Base-by-base conservation (phyloP, 805 yeast species). In the Lipomyces japonicus region DNA sequence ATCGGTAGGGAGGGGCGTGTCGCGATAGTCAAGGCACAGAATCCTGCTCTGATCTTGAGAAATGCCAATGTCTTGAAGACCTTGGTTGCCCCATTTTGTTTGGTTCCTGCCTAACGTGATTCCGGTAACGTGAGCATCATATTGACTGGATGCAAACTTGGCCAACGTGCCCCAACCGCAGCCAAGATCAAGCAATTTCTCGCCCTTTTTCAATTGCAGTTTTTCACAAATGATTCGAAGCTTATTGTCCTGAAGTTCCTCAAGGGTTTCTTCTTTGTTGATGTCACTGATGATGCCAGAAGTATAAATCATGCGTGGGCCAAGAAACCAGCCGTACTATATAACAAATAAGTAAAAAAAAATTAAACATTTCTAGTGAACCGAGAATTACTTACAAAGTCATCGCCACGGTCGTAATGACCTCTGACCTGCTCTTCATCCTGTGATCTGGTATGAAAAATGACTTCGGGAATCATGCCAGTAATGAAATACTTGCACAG, bases 101-200 rank as follows among this genome's bases (percentile, higher is more conserved):
- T 88, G 96, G 74, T 88, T 88, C 66, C 76, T 82, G 66, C 96
- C 96, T 56, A 88, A 75, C 39, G 96, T 88, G 62, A 88, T 73
- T 72, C 96, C 96, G 48, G 96, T 88, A 52, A 85, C 95, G 46
- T 78, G 69, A 40, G 96, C 95, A 52, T 90, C 95, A 63, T 83
- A 82, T 65, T 83, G 81, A 55, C 81, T 77, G 2, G 95, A 85
- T 26, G 93, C 89, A 68, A 75, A 87, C 26, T 91, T 76, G 41
- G 95, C 88, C 65, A 90, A 76, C 44, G 96, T 85, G 66, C 96
- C 96, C 96, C 96, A 88, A 61, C 96, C 96, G 71, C 96, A 88
- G 56, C 96, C 96, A 51, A 88, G 72, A 65, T 88, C 96, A 53
- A 88, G 79, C 67, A 87, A 74, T 54, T 72, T 73, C 59, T 88